Evolutionary conservation across 306 rosid species (phyloP).

Genomic region (Carpinus viminea): DNA sequence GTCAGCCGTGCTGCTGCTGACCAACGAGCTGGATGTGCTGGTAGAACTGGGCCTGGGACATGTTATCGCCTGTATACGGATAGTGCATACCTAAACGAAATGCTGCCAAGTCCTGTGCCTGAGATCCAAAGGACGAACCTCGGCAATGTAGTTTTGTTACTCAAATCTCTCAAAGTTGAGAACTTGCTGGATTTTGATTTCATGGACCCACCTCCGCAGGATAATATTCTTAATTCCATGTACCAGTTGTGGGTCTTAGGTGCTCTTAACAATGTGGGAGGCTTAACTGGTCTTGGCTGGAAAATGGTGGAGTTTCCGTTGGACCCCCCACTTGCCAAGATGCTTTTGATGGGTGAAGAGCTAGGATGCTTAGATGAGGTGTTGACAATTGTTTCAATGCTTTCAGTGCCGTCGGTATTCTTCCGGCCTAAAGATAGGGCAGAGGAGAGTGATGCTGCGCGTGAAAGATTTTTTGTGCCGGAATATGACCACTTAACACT

Average conservation of each 20-base stretch:
- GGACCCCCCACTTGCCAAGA: constrained; percentile 98
- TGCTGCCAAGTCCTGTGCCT: constrained; percentile 92
- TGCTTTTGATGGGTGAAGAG: constrained; percentile 89
- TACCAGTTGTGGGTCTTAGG: constrained; percentile 98
- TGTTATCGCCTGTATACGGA: constrained; percentile 90
- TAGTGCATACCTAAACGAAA: constrained; percentile 83
- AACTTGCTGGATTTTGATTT: constrained; percentile 93
- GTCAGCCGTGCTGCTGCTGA: constrained; percentile 98
- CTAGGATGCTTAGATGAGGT: constrained; percentile 86
- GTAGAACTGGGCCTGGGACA: constrained; percentile 98
- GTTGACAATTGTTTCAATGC: constrained; percentile 93
- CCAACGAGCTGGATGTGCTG: constrained; percentile 98
- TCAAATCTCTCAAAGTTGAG: constrained; percentile 93
- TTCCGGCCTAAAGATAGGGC: constrained; percentile 93
- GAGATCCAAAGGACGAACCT: constrained; percentile 98
- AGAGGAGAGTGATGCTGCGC: constrained; percentile 98
- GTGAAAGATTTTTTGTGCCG: constrained; percentile 86
- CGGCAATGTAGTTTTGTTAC: constrained; percentile 88
- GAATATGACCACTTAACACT: constrained; percentile 93
- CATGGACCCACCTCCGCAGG: constrained; percentile 99
- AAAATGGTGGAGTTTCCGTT: constrained; percentile 98
- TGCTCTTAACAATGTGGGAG: constrained; percentile 93
- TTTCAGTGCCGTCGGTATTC: constrained; percentile 96
- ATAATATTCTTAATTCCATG: constrained; percentile 97
- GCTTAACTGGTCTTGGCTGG: constrained; percentile 92